Evolutionary conservation across 352 stramenopile genomes (phyloP), one percentile per base, ranked within the genome.

Genomic region (Phytophthora melonis): DNA sequence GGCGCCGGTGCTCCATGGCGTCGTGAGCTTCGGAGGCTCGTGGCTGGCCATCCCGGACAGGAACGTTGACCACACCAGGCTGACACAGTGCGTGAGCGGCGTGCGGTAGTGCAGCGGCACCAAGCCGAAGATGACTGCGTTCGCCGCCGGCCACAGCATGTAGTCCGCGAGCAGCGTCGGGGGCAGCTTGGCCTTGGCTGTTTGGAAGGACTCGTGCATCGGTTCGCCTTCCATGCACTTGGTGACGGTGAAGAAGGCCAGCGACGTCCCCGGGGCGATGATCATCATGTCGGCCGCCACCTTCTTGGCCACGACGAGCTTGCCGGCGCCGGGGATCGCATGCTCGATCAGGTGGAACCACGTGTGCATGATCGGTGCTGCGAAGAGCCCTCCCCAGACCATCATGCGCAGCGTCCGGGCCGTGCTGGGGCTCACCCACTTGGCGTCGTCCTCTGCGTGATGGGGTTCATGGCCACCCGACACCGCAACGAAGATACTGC

Each of bases 291-390:
- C 77, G 39, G 78, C 65, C n/a, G 56, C 68, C 19, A 83, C 75
- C 41, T 83, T 83, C 66, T 80, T 81, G 55, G 68, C 66, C 11
- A 83, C 65, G 4, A 73, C 70, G 18, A 69, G 62, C 25, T 58
- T 66, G 5, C 77, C 70, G 5, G 66, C 39, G 23, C 70, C 69
- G 6, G 59, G 60, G 13, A 83, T 67, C 16, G 59, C 72, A 78
- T 64, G 61, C 65, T 97, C 92, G 16, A 98, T 79, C 19, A 94
- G 55, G 14, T 89, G 78, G 62, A 97, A 97, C 69, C 96, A 98
- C 65, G 87, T 96, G 74, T 98, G 90, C 76, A 93, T 94, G 69
- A 81, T 82, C 6, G 91, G 91, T 10, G 91, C 91, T 58, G 95
- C 88, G 32, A 98, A 70, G 18, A 89, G 71, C 11, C 96, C 83